Conservation (phyloP, 257 asterid species). For the Anisodus acutangulus region DNA sequence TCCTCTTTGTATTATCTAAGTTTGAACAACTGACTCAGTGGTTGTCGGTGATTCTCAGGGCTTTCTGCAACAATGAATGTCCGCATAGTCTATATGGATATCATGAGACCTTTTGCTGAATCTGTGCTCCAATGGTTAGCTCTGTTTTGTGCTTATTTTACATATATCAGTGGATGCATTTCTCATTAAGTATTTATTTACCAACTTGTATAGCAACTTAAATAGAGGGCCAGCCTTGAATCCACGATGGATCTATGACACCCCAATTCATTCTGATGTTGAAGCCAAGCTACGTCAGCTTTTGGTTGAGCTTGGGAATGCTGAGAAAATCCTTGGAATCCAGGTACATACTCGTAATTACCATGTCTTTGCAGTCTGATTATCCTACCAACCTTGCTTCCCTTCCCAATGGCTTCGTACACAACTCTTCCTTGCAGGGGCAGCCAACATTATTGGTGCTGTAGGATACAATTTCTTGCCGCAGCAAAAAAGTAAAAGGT, state of each 20-base stretch:
- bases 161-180: slow-evolving; percentile 27
- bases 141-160: slow-evolving; percentile 31
- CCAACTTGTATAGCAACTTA: slow-evolving; percentile 65
- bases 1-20: slow-evolving; percentile 37
- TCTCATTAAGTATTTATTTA: slow-evolving; percentile 40
- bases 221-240: slow-evolving; percentile 68
- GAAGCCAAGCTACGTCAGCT: slow-evolving; percentile 87
- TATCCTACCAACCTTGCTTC: slow-evolving; percentile 7
- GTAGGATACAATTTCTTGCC: not conserved
- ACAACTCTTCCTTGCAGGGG: slow-evolving; percentile 21
- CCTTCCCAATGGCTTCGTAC: slow-evolving; percentile 23
- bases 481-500: not conserved
- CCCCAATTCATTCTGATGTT: slow-evolving; percentile 77
- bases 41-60: slow-evolving; percentile 57
- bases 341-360: slow-evolving; percentile 55
- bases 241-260: slow-evolving; percentile 73
- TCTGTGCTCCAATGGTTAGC: slow-evolving; percentile 79
- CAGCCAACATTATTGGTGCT: not conserved
- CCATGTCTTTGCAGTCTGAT: slow-evolving; percentile 14
- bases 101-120: slow-evolving; percentile 99
- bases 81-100: slow-evolving; percentile 76
- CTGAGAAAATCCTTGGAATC: slow-evolving; percentile 91
- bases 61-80: slow-evolving; percentile 89
- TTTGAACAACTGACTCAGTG: slow-evolving; percentile 34
- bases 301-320: slow-evolving; percentile 78